Percentiles rank a stretch among this genome's conserved stretches.
Evolutionary conservation across 495 filamentous ascomycete genomes (phyloP).

Genomic region (Daldinia decipiens): DNA sequence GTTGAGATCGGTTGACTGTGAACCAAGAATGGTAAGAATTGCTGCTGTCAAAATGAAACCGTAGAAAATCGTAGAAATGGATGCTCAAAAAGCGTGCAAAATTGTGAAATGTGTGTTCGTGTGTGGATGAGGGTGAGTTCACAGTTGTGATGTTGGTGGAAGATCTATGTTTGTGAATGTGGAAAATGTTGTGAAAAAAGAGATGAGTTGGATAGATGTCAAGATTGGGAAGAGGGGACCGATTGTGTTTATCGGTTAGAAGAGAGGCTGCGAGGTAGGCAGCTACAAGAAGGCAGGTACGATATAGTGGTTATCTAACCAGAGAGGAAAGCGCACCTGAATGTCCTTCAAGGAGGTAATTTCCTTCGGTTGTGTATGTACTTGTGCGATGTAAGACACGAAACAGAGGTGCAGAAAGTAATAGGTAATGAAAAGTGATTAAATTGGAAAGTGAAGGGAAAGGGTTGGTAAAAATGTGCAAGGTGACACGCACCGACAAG

Average conservation of each 20-base stretch:
- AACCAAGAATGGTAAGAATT: conserved; percentile 45
- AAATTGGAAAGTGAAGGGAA: conserved; percentile 1
- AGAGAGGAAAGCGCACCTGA: conserved; percentile 29
- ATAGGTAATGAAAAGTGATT: conserved; percentile 12
- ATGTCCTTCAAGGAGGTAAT: conserved; percentile 28
- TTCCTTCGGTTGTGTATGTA: conserved; percentile 33
- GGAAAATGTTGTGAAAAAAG: conserved; percentile 34
- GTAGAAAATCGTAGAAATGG: conserved; percentile 29
- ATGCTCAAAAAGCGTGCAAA: conserved; percentile 51
- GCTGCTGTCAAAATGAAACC: conserved; percentile 37
- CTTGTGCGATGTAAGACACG: conserved; percentile 43
- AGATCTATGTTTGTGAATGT: conserved; percentile 39
- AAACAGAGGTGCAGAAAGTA: conserved; percentile 26
- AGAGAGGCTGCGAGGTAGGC: conserved; percentile 6
- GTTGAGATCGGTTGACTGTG: conserved; percentile 22
- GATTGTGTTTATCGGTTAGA: conserved; percentile 26
- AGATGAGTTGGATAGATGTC: conserved; percentile 22
- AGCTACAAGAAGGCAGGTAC: conserved; percentile 20
- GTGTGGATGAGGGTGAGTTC: conserved; percentile 35
- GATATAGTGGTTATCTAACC: conserved; percentile 10
- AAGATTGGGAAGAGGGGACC: conserved; percentile 13
- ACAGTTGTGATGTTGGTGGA: conserved; percentile 39
- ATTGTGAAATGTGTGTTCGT: conserved; percentile 37
- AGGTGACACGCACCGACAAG: conserved; percentile 7
- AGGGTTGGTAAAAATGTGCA: conserved; percentile 5